These are phyloP conservation scores for Candida maris DNA, from an alignment of 805 yeast species.

Conservation along the genomic window DNA sequence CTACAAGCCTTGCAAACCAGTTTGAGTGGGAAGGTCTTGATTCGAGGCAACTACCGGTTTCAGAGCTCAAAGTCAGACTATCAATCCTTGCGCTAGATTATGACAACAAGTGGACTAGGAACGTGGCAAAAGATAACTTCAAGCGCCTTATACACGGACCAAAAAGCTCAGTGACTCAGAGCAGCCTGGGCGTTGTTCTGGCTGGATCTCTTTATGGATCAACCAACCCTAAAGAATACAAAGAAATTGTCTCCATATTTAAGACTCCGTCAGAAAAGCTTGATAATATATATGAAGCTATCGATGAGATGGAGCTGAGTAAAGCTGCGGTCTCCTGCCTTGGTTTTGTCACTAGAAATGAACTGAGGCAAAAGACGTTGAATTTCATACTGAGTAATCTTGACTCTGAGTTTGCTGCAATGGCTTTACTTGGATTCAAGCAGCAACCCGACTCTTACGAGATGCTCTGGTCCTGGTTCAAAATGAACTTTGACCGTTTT, in stretches of 20 bases:
- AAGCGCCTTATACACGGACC: constrained; percentile 54
- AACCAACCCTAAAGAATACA: constrained; percentile 48
- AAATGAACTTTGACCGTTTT: constrained; percentile 50
- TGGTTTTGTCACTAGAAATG: constrained; percentile 44
- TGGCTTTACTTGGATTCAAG: constrained; percentile 54
- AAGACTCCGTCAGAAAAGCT: constrained; percentile 47
- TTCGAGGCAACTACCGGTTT: constrained; percentile 19
- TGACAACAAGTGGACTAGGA: constrained; percentile 26
- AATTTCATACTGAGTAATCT: constrained; percentile 56
- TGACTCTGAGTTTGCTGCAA: constrained; percentile 51
- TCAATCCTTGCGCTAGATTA: constrained; percentile 39
- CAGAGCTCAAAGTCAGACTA: constrained; percentile 44
- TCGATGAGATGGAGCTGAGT: constrained; percentile 40
- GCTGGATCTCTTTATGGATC: constrained; percentile 22
- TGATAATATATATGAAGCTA: constrained; percentile 29
- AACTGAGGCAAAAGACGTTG: constrained; percentile 49
- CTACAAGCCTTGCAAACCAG: constrained; percentile 26
- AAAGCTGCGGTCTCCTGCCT: constrained; percentile 53
- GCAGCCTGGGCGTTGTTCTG: constrained; percentile 43
- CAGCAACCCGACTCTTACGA: constrained; percentile 32
- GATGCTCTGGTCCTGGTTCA: constrained; percentile 56
- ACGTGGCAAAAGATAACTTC: constrained; percentile 39
- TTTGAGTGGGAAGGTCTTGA: constrained; percentile 36
- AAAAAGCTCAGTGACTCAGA: constrained; percentile 47
- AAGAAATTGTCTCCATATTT: constrained; percentile 51